A percentile compares a stretch with the other conserved stretches of the same genome.
Conservation (phyloP, 495 filamentous ascomycete genomes). For the Polyplosphaeria fusca region DNA sequence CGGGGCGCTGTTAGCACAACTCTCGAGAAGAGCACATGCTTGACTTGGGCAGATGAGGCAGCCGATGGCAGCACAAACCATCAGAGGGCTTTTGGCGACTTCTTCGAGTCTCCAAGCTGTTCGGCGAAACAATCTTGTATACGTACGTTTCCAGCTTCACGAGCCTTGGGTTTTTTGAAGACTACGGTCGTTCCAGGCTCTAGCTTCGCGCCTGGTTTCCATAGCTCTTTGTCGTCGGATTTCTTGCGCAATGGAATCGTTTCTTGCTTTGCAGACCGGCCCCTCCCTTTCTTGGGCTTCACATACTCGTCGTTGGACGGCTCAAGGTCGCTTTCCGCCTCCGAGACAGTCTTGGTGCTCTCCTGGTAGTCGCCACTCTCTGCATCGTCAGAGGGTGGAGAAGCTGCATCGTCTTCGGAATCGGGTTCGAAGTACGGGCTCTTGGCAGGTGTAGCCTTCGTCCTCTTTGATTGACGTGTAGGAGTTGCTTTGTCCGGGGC, state of each 20-base stretch:
- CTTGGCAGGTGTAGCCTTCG: constrained; percentile 54
- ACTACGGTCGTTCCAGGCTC: constrained; percentile 61
- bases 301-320: constrained; percentile 38
- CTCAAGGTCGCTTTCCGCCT: constrained; percentile 32
- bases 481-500: constrained; percentile 31
- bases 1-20: too few species aligned
- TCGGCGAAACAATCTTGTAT: too few species aligned
- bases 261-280: constrained; percentile 28
- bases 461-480: constrained; percentile 46
- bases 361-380: constrained; percentile 44
- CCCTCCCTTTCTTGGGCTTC: constrained; percentile 30
- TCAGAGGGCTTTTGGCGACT: too few species aligned
- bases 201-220: constrained; percentile 58
- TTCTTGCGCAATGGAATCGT: constrained; percentile 27
- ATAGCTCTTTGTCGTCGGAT: constrained; percentile 52
- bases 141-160: constrained; percentile 61
- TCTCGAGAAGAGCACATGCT: too few species aligned
- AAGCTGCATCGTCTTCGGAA: constrained; percentile 25
- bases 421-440: constrained; percentile 55
- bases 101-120: too few species aligned
- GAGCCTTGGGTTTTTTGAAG: constrained; percentile 66
- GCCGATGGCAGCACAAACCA: too few species aligned
- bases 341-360: constrained; percentile 17
- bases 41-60: too few species aligned
- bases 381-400: constrained; percentile 23